Evolutionary conservation across 768 basidiomycete species (phyloP), one percentile per base, ranked within the genome.

Genomic region (Phylloporus sp.): DNA sequence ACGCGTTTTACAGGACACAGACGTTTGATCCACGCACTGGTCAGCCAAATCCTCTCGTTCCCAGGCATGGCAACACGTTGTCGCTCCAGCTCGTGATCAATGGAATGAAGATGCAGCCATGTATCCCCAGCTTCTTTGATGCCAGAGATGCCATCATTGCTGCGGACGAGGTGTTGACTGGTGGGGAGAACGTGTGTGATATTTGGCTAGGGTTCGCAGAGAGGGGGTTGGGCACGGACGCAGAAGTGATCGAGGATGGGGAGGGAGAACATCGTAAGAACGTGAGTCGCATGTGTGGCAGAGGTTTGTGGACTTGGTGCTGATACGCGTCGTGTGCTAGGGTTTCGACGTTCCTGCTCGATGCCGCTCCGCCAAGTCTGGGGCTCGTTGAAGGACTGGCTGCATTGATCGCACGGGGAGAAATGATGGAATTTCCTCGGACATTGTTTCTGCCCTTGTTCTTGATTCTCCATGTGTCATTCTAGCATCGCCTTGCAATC

Each of bases 41-140:
- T 11, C 32, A 42, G 15, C 22, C 47, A 0, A 55, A 58, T 13
- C 76, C 83, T 10, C 74, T 86, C 27, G 74, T 96, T 8, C 94
- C 94, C 49, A 87, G 82, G 69, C 85, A 94, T 60, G 94, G 94
- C 7, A 98, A 98, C 72, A 81, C 93, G 21, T 73, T 96, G 46
- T 71, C 77, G 32, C 67, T 90, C 11, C 88, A 90, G 76, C 82
- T 96, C 35, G 84, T 96, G 31, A 46, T 97, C 24, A 83, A 86
- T 62, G 93, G 77, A 9, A 95, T 98, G 92, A 97, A 97, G 76
- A 73, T 95, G 33, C 94, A 97, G 64, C 81, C 84, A 5, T 98
- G 95, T 69, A 77, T 84, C 23, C 95, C 94, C 17, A 77, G 75
- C 41, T 93, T 94, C 82, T 88, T 91, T 59, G 82, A 91, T 46